Evolutionary conservation across 495 filamentous ascomycete species (phyloP), one percentile per base, ranked within the genome.

Genomic region (Annulohypoxylon nitens): DNA sequence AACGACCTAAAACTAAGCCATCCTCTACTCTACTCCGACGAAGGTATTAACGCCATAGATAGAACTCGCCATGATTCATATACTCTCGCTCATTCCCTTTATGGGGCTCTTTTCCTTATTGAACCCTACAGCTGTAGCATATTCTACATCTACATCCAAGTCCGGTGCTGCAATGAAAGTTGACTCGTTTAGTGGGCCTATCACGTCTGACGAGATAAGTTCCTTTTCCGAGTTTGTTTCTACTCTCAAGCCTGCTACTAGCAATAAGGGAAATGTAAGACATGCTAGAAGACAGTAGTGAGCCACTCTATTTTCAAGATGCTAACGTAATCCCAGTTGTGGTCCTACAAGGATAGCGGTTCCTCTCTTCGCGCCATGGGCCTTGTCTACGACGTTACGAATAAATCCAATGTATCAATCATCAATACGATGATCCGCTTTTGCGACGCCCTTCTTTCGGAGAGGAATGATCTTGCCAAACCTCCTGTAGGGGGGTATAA

Each of bases 41-140:
- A 23, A 23, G 20, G 20, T 23, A 23, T 23, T 23, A 23, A 23
- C 20, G 20, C 20, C 20, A 23, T 83, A 18, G 79, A 78, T 85
- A 45, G 73, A 30, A 30, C 5, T 6, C 30, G 30, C 30, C 5
- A 6, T 30, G 30, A 30, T 30, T 6, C 30, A 3, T 30, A 30
- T 30, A 30, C 3, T 6, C 5, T 30, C 30, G 5, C 3, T 30
- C 30, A 6, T 39, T 39, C 36, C 36, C 2, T 11, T 10, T 11
- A 11, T 39, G 36, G 36, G 36, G 8, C 8, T 12, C 8, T 11
- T 39, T 39, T 12, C 8, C 36, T 9, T 10, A 6, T 36, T 36
- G 34, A 36, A 10, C 34, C 34, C 34, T 6, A 23, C 30, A 30
- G 5, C 30, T 30, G 30, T 23, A 23, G 20, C 20, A 30, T 30